Percentiles rank a stretch among this genome's conserved stretches.
Evolutionary conservation across 805 yeast genomes (phyloP).

Genomic region (Barnettozyma sp.): DNA sequence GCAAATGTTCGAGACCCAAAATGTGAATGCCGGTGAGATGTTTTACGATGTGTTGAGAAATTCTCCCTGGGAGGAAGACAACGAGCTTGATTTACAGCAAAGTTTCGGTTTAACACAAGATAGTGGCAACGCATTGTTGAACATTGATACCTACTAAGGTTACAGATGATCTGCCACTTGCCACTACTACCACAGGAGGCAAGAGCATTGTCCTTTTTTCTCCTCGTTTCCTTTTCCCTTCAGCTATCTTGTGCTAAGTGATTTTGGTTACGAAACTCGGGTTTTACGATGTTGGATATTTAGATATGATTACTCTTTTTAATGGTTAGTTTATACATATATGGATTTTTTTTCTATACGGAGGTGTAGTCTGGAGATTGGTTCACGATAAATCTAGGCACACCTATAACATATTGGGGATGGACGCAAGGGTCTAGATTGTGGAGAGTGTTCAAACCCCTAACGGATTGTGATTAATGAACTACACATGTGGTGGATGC

Average conservation of each 20-base stretch:
- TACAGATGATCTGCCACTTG: not conserved
- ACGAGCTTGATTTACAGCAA: conserved; percentile 7
- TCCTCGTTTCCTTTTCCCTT: too few species aligned
- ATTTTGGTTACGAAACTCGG: too few species aligned
- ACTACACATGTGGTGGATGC: too few species aligned
- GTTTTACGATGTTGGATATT: not conserved
- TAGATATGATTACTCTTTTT: not conserved
- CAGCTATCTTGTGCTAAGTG: too few species aligned
- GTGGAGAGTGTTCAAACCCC: too few species aligned
- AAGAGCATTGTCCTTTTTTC: too few species aligned
- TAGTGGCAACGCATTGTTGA: not conserved
- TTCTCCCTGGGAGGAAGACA: conserved; percentile 18
- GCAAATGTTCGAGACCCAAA: not conserved
- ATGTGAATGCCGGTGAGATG: not conserved
- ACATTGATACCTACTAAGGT: conserved; percentile 1
- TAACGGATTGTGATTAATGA: too few species aligned
- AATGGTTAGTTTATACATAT: conserved; percentile 2
- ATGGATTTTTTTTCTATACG: not conserved
- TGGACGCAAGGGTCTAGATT: too few species aligned
- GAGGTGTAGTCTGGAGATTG: too few species aligned
- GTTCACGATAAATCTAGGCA: too few species aligned
- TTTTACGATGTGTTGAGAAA: conserved; percentile 14
- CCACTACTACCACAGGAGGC: not conserved
- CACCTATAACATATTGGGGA: too few species aligned
- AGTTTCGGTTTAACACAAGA: conserved; percentile 9